Evolutionary conservation across 2,329 filamentous ascomycete species (phyloP).

Genomic region (Xylaria digitata): DNA sequence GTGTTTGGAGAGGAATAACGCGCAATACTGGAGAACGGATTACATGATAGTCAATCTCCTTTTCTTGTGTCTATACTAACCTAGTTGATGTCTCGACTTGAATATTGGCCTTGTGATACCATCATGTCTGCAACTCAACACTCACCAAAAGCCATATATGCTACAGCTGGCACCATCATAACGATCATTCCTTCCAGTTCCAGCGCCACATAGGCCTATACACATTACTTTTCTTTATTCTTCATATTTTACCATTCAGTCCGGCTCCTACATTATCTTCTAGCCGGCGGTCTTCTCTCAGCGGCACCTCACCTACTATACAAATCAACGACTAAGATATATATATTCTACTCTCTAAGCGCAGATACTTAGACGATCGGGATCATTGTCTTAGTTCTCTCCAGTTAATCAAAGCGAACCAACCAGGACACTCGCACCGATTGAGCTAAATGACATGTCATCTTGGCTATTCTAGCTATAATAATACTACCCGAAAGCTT

Average conservation of each 20-base stretch:
- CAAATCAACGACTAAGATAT: neutral
- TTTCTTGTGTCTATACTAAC: neutral
- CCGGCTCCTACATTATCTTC: neutral
- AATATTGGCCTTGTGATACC: neutral
- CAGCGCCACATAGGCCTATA: neutral
- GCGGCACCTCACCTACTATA: neutral
- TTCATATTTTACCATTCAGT: neutral
- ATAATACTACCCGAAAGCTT: slow-evolving; percentile 16
- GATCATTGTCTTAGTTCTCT: neutral
- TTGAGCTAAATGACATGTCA: neutral
- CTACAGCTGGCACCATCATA: neutral
- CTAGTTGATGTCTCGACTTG: neutral
- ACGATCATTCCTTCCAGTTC: neutral
- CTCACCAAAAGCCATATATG: neutral
- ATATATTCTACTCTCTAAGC: neutral
- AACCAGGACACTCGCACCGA: neutral
- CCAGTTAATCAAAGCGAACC: neutral
- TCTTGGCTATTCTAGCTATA: slow-evolving; percentile 15
- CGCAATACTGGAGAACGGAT: slow-evolving; percentile 14
- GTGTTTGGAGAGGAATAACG: slow-evolving; percentile 12
- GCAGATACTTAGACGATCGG: neutral
- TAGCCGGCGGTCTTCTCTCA: slow-evolving; percentile 5
- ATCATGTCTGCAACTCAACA: neutral
- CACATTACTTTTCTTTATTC: neutral
- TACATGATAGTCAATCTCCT: slow-evolving; percentile 9